Evolutionary conservation across 257 asterid genomes (phyloP).

Genomic region (Henckelia pumila): DNA sequence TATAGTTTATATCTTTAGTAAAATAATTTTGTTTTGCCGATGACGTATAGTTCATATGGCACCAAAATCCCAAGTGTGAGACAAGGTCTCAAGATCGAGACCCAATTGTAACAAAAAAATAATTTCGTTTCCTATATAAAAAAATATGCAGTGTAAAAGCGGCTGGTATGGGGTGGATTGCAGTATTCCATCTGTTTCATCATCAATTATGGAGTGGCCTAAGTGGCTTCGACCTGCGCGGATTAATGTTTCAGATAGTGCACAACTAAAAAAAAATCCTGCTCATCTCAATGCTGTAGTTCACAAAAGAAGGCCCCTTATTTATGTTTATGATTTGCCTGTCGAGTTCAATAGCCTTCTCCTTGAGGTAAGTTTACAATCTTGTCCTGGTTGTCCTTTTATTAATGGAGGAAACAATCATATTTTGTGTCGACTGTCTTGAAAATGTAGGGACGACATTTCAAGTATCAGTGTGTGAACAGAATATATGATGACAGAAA

Average conservation of each 20-base stretch:
- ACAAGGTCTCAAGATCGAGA: too few relatives aligned
- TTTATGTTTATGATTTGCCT: constrained; percentile 89
- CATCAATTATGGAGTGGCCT: constrained; percentile 79
- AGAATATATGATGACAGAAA: constrained; percentile 78
- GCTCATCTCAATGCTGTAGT: constrained; percentile 54
- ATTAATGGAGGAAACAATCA: background rate
- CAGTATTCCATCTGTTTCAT: constrained; percentile 74
- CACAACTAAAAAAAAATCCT: constrained; percentile 35
- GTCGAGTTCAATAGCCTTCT: constrained; percentile 86
- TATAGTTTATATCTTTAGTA: too few relatives aligned
- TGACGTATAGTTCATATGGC: too few relatives aligned
- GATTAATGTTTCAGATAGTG: constrained; percentile 49
- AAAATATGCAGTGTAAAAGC: constrained; percentile 75
- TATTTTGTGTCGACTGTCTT: constrained; percentile 5
- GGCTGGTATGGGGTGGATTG: constrained; percentile 98
- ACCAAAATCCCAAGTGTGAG: too few relatives aligned
- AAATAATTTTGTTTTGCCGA: too few relatives aligned
- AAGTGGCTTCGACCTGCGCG: constrained; percentile 86
- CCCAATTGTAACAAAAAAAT: too few relatives aligned
- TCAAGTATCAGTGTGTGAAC: constrained; percentile 76
- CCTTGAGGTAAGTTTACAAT: constrained; percentile 56
- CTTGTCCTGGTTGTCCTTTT: constrained; percentile 2
- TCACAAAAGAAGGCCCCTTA: constrained; percentile 79
- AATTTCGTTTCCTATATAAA: too few relatives aligned
- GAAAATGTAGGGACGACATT: constrained; percentile 76